Percentiles rank a stretch among this genome's conserved stretches.
These are phyloP conservation scores for Fusarium stilboides DNA, from an alignment of 2,329 filamentous ascomycete species.

Conservation along the genomic window DNA sequence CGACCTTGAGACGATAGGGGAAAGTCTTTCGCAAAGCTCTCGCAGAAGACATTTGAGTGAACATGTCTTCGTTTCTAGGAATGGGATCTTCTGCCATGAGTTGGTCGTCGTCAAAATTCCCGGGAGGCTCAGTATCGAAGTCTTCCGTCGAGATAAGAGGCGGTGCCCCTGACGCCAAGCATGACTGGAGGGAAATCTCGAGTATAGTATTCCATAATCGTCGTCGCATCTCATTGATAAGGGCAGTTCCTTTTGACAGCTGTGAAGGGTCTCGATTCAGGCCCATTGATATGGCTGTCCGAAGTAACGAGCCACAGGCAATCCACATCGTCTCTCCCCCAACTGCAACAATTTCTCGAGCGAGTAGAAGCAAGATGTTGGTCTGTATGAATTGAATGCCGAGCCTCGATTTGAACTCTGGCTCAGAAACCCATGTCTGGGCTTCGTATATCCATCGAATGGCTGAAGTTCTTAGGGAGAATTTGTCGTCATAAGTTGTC, in stretches of 20 bases:
- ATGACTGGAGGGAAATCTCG: constrained; percentile 63
- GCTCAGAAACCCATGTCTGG: constrained; percentile 68
- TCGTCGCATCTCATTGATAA: constrained; percentile 63
- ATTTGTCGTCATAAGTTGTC: constrained; percentile 64
- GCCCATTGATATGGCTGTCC: constrained; percentile 65
- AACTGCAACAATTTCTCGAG: constrained; percentile 56
- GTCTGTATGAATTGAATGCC: constrained; percentile 67
- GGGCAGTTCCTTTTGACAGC: constrained; percentile 55
- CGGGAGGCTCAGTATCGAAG: constrained; percentile 65
- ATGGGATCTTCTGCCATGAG: constrained; percentile 53
- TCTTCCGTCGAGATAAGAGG: constrained; percentile 61
- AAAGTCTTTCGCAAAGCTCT: constrained; percentile 62
- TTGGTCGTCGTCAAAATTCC: constrained; percentile 67
- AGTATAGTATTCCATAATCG: constrained; percentile 69
- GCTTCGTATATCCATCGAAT: constrained; percentile 72
- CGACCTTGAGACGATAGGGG: constrained; percentile 59
- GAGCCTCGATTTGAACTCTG: constrained; percentile 67
- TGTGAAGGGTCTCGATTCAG: constrained; percentile 64
- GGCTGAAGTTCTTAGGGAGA: constrained; percentile 65
- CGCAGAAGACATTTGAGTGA: constrained; percentile 60
- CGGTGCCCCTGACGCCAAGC: constrained; percentile 62
- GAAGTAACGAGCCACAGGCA: constrained; percentile 60
- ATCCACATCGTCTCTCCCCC: constrained; percentile 66
- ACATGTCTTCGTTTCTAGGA: constrained; percentile 53
- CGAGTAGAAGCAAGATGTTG: constrained; percentile 61